Evolutionary conservation across 1,139 yeast species (phyloP).

Genomic region (Oligophagozyma castellii): DNA sequence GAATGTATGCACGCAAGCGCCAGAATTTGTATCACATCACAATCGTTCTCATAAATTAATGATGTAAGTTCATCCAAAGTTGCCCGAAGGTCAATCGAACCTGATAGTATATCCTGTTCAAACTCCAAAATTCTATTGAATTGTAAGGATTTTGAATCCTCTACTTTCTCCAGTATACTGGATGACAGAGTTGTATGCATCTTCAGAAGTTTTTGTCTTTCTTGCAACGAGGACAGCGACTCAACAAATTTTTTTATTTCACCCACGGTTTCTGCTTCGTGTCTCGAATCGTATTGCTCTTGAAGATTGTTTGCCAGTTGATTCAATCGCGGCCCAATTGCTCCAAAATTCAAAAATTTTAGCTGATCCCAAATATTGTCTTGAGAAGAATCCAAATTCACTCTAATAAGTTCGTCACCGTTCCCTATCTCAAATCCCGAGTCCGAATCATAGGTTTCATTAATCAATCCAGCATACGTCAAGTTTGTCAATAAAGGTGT

Average conservation of each 20-base stretch:
- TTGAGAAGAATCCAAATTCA: slow-evolving; percentile 12
- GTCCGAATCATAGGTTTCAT: slow-evolving; percentile 35
- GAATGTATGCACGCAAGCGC: slow-evolving; percentile 17
- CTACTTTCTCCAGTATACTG: slow-evolving; percentile 41
- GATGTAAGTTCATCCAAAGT: slow-evolving; percentile 11
- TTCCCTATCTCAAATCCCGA: slow-evolving; percentile 26
- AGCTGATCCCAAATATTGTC: slow-evolving; percentile 37
- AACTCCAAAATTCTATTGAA: slow-evolving; percentile 49
- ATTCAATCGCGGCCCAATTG: slow-evolving; percentile 64
- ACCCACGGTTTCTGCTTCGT: slow-evolving; percentile 43
- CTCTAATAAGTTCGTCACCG: slow-evolving; percentile 11
- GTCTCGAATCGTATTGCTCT: slow-evolving; percentile 49
- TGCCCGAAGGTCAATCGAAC: slow-evolving; percentile 12
- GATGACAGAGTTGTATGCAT: slow-evolving; percentile 73
- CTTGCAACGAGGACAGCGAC: slow-evolving; percentile 52
- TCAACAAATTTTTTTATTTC: slow-evolving; percentile 64
- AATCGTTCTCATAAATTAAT: slow-evolving; percentile 15
- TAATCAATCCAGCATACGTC: slow-evolving; percentile 71
- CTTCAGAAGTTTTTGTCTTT: slow-evolving; percentile 53
- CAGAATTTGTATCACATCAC: slow-evolving; percentile 8
- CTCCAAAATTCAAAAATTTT: slow-evolving; percentile 61
- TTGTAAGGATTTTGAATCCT: slow-evolving; percentile 25
- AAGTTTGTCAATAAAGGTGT: slow-evolving; percentile 65
- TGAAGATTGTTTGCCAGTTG: slow-evolving; percentile 58
- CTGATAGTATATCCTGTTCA: slow-evolving; percentile 39